Percentiles rank a stretch among this genome's conserved stretches.
Evolutionary conservation across 805 yeast genomes (phyloP).

Genomic region (Nakazawaea laoshanensis): DNA sequence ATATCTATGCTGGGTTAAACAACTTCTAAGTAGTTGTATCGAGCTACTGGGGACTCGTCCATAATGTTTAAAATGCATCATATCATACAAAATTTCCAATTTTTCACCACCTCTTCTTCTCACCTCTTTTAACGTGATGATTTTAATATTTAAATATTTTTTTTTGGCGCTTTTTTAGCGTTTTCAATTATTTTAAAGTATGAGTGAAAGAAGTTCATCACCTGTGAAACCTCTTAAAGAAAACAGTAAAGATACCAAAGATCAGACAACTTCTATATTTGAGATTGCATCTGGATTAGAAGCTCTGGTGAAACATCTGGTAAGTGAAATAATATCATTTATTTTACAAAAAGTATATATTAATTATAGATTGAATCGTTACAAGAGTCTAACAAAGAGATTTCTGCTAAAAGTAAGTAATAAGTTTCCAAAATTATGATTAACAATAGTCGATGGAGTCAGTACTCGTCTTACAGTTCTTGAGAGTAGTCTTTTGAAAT

Average conservation of each 20-base stretch:
- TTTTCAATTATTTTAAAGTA: no score
- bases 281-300: conserved; percentile 24
- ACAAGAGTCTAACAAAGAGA: conserved; percentile 16
- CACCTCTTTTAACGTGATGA: no score
- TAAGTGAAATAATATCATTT: conserved; percentile 11
- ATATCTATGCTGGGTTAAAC: no score
- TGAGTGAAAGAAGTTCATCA: no score
- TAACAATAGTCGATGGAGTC: conserved; percentile 15
- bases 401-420: conserved; percentile 13
- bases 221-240: no score
- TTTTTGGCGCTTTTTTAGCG: no score
- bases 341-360: conserved; percentile 4
- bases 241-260: not conserved
- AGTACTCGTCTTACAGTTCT: conserved; percentile 16
- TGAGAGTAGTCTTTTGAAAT: conserved; percentile 13
- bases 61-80: no score
- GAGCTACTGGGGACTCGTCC: no score
- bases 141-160: no score
- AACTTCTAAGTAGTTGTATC: no score
- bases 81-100: no score
- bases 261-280: conserved; percentile 17
- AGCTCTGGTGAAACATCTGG: conserved; percentile 15
- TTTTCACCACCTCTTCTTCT: no score
- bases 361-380: conserved; percentile 11
- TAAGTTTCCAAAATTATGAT: not conserved